Evolutionary conservation across 257 asterid genomes (phyloP).

Genomic region (Solanum tarapatanum): DNA sequence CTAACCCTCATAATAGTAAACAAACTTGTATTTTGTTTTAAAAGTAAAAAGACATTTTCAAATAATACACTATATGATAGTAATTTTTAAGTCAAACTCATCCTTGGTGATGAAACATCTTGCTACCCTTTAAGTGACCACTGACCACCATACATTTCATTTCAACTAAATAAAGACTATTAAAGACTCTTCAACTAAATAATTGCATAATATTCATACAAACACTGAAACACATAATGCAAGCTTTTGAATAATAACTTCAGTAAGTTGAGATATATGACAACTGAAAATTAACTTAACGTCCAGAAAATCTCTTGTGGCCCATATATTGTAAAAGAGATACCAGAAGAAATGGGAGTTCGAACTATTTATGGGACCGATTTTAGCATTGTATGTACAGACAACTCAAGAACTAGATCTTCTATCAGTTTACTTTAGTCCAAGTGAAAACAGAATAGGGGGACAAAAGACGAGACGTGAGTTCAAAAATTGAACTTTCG

Average conservation of each 20-base stretch:
- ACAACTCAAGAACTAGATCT: constrained; percentile 3
- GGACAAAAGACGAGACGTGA: not conserved
- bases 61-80: not conserved
- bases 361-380: not conserved
- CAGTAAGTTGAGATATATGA: not conserved
- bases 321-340: not conserved
- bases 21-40: not conserved
- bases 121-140: not conserved
- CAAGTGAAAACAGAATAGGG: constrained; percentile 2
- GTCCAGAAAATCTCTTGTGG: not conserved
- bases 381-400: constrained; percentile 15
- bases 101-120: not conserved
- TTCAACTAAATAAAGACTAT: not conserved
- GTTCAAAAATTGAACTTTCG: not conserved
- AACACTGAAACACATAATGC: not conserved
- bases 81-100: not conserved
- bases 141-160: not conserved
- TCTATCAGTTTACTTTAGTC: not conserved
- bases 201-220: not conserved
- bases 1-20: not conserved
- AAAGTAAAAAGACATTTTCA: not conserved
- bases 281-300: not conserved
- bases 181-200: not conserved
- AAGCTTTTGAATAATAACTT: not conserved
- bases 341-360: not conserved